Conservation (phyloP, 345 rosid species). For the Psidium guajava region DNA sequence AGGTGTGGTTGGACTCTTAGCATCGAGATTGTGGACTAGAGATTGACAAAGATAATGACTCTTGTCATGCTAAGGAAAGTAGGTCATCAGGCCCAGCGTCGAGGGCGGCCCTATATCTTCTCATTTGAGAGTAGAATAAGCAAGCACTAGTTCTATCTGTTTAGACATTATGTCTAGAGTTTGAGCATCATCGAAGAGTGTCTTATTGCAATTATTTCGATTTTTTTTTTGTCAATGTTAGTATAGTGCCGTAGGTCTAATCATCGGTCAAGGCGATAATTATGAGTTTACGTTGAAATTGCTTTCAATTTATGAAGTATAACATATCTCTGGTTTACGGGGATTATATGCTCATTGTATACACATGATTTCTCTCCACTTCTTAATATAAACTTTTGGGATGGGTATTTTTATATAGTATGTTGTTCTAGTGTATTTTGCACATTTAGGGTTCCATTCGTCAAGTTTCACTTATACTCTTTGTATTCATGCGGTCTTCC, state of each 20-base stretch:
- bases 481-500: too few relatives aligned
- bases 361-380: background rate
- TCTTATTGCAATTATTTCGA: background rate
- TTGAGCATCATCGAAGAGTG: background rate
- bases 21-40: background rate
- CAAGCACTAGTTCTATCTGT: background rate
- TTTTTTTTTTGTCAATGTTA: background rate
- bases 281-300: background rate
- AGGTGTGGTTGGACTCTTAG: background rate
- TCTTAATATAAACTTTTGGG: background rate
- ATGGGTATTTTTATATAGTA: too few relatives aligned
- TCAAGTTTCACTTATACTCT: too few relatives aligned
- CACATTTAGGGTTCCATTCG: too few relatives aligned
- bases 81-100: background rate
- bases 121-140: background rate
- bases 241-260: background rate
- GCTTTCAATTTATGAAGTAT: background rate
- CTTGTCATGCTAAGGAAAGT: background rate
- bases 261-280: background rate
- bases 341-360: background rate
- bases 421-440: too few relatives aligned
- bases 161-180: background rate
- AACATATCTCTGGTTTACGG: rapidly evolving
- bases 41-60: background rate
- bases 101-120: background rate